Conservation (phyloP, 2,329 filamentous ascomycete genomes). For the Cryoendolithus antarcticus region DNA sequence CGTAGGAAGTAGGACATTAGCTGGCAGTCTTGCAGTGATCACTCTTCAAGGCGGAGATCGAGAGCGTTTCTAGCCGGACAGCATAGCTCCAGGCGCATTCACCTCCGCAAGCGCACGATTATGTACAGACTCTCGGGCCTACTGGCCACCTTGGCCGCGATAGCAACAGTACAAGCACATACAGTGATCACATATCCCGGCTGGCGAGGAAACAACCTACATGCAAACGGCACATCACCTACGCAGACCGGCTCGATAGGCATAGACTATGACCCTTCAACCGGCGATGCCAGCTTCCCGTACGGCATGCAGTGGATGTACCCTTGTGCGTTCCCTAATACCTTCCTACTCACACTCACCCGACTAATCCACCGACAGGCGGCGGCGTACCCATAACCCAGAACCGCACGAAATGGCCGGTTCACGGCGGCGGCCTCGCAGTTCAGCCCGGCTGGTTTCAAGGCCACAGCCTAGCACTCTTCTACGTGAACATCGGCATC, state of each 20-base stretch:
- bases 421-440: slow-evolving; percentile 72
- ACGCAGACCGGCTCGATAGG: slow-evolving; percentile 32
- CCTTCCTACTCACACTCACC: slow-evolving; percentile 4
- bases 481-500: slow-evolving; percentile 86
- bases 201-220: slow-evolving; percentile 76
- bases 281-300: slow-evolving; percentile 46
- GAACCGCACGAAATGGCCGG: slow-evolving; percentile 89
- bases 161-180: slow-evolving; percentile 43
- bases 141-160: slow-evolving; percentile 3
- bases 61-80: too few species aligned
- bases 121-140: slow-evolving; percentile 6
- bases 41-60: too few species aligned
- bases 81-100: too few species aligned
- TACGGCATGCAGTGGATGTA: slow-evolving; percentile 95
- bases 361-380: slow-evolving; percentile 32
- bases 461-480: slow-evolving; percentile 67
- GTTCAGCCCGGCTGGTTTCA: slow-evolving; percentile 95
- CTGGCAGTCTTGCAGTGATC: too few species aligned
- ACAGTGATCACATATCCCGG: slow-evolving; percentile 78
- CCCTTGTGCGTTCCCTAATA: slow-evolving; percentile 55
- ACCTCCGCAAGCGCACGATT: background rate
- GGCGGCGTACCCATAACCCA: slow-evolving; percentile 65
- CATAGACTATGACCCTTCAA: slow-evolving; percentile 25
- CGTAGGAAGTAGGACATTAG: too few species aligned
- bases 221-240: slow-evolving; percentile 51